Percentiles rank a stretch among this genome's conserved stretches.
Conservation (phyloP, 2,329 filamentous ascomycete genomes). For the Harringtonia aguacate region DNA sequence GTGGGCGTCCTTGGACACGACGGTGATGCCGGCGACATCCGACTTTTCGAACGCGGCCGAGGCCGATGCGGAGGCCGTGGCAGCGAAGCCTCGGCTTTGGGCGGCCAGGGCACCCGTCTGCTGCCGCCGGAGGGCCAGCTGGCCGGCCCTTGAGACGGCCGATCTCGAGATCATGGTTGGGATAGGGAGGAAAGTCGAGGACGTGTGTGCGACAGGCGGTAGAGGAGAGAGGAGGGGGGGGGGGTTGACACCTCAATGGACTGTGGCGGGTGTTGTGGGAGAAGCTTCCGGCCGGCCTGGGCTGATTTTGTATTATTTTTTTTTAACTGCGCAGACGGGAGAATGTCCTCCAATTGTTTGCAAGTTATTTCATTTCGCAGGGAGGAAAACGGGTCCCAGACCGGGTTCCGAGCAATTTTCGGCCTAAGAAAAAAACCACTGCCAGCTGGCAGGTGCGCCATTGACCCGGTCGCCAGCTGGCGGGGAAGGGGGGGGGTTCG, state of each 20-base stretch:
- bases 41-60: conserved; percentile 81
- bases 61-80: conserved; percentile 36
- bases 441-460: conserved; percentile 8
- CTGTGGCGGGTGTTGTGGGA: neutral
- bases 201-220: no score
- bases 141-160: conserved; percentile 46
- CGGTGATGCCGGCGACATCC: conserved; percentile 80
- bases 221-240: conserved; percentile 28
- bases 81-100: conserved; percentile 41
- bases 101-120: conserved; percentile 41
- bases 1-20: conserved; percentile 80
- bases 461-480: conserved; percentile 4
- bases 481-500: no score
- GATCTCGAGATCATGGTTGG: conserved; percentile 47
- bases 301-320: conserved; percentile 12
- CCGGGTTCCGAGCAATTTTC: conserved; percentile 16
- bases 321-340: neutral
- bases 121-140: conserved; percentile 46
- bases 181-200: conserved; percentile 23
- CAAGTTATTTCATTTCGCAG: conserved; percentile 14
- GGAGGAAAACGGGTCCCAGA: conserved; percentile 3
- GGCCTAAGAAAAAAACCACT: conserved; percentile 4
- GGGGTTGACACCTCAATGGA: conserved; percentile 31
- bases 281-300: conserved; percentile 2
- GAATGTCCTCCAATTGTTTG: conserved; percentile 18